Base-by-base conservation (phyloP, 345 rosid genomes). In the Litchi chinensis region DNA sequence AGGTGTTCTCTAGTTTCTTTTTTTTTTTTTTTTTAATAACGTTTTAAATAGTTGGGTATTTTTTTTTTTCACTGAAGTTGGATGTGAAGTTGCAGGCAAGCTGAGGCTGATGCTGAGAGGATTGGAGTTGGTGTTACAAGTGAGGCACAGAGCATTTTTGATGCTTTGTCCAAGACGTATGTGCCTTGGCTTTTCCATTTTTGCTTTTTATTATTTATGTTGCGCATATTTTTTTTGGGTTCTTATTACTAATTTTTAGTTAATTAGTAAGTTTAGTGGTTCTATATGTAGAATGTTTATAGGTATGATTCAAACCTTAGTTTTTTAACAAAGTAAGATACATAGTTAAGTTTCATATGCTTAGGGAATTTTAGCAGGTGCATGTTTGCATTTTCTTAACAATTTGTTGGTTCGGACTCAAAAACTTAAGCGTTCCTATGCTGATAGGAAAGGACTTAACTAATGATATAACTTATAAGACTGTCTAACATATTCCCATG, bases 151-250 rank as follows among this genome's bases (percentile, higher is more conserved):
- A 86, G 75, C 76, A 86, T 96, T 76, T 96, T 90, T 70, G 97
- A 96, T 78, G 97, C 97, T 62, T 86, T 94, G 88, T 93, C 93
- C 77, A 96, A 94, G 87, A 96, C 99, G 99, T 94, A 87, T 65
- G 82, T 68, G 40, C 62, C 67, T 71, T 41, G n/a, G 18, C 54
- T 3, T 21, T 37, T 43, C 26, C 5, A 21, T 44, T 37, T 59
- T 39, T 22, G 6, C 48, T 50, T 66, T 21, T 6, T 19, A 5
- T 78, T 32, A 56, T 32, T 39, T 5, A 66, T 66, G 70, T 32
- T 15, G 8, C 12, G 8, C 5, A 10, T 54, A 6, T 5, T 54
- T 4, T 37, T 41, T 43, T 18, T 32, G 7, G 7, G 7, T 22
- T 19, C 59, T 69, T 69, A 44, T 46, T 22, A 2, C 12, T 52